Base-by-base conservation (phyloP, 2,329 filamentous ascomycete species). In the Dothiorella sarmentorum region DNA sequence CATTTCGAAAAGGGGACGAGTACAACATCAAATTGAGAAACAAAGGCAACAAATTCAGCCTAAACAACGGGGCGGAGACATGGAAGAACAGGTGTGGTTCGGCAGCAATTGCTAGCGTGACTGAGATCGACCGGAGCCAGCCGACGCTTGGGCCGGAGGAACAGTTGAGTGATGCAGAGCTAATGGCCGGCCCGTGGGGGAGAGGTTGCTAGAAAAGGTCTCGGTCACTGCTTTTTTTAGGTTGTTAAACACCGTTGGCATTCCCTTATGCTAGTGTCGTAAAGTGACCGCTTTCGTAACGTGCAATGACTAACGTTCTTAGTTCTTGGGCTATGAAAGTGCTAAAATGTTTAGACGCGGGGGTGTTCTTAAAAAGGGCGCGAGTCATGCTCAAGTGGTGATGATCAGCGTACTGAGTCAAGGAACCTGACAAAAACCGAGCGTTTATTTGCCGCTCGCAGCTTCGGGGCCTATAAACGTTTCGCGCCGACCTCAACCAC, bases 1-100 rank as follows among this genome's bases (percentile, higher is more conserved):
- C 27, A 40, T 37, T 53, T 53, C 26, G 10, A 26, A n/a, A 31
- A 57, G 57, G 57, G 57, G 57, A 59, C 45, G 57, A 51, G 17
- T 17, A 38, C 27, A 59, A 29, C 33, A 52, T 11, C n/a, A 59
- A 45, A 59, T 59, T 59, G 57, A 52, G 53, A 17, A 47, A 58
- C 43, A 31, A 27, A 26, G 22, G 55, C 55, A 26, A 29, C 22
- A n/a, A 6, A 4, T 1, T 31, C 26, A 20, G 35, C 22, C 44
- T 43, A 20, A 3, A 7, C 17, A 33, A 4, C 29, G 47, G 38
- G 38, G 38, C 7, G 37, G 47, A 31, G 56, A 24, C 7, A 29
- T 4, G 20, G n/a, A n/a, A 11, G 31, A 20, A 26, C 24, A 15
- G 47, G 49, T 26, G 20, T 29, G 49, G 35, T 38, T 18, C 15